These are phyloP conservation scores for Paspalum vaginatum DNA, from an alignment of 176 grass and related monocot species.

Conservation along the genomic window DNA sequence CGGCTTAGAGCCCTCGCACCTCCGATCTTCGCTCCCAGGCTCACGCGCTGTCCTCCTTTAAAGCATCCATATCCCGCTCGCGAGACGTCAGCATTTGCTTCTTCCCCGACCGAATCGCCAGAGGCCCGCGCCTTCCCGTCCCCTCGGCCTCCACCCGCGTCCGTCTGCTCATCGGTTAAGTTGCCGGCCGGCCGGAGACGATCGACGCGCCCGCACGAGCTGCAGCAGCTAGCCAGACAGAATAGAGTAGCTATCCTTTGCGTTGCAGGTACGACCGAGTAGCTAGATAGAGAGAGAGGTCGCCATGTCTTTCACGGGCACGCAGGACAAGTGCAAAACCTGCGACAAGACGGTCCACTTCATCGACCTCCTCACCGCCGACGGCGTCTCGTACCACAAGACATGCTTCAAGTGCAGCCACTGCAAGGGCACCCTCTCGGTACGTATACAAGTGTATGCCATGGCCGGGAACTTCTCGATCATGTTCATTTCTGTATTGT, in stretches of 20 bases:
- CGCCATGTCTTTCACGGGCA: conserved; percentile 74
- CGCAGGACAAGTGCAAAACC: conserved; percentile 76
- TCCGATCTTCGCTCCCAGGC: conserved; percentile 66
- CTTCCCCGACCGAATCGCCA: not conserved
- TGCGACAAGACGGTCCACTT: conserved; percentile 81
- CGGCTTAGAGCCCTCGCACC: conserved; percentile 40
- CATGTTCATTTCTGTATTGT: too few relatives aligned
- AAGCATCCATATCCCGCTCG: conserved; percentile 31
- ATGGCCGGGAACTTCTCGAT: too few relatives aligned
- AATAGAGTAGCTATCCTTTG: too few relatives aligned
- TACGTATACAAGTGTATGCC: conserved; percentile 10
- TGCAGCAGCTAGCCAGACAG: not conserved
- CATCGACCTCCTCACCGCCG: conserved; percentile 73
- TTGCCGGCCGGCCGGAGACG: not conserved
- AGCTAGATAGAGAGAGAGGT: not conserved
- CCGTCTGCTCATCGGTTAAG: not conserved
- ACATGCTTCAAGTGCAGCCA: conserved; percentile 91
- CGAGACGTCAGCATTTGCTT: conserved; percentile 20
- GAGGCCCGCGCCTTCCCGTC: not conserved
- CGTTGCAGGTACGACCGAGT: not conserved
- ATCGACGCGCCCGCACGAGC: not conserved
- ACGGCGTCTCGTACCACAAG: conserved; percentile 66
- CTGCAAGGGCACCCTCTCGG: conserved; percentile 88
- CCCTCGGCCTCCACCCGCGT: not conserved
- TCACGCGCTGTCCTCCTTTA: conserved; percentile 33